Evolutionary conservation across 495 filamentous ascomycete genomes (phyloP).

Genomic region (Amorphotheca resinae): DNA sequence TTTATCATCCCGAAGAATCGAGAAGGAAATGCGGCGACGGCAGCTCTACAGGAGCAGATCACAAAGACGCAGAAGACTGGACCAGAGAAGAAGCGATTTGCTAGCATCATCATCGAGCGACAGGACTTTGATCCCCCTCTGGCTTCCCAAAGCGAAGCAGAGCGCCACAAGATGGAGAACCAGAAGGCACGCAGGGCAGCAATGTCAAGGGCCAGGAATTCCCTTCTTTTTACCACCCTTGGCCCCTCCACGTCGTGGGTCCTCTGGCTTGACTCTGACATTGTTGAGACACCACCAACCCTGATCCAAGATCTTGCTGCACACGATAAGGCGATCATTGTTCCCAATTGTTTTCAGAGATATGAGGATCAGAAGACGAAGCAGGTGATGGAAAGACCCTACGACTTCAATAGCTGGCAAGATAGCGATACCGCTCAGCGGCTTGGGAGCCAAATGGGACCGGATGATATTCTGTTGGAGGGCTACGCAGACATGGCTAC

Average conservation of each 20-base stretch:
- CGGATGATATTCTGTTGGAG: constrained; percentile 85
- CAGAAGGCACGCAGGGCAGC: constrained; percentile 78
- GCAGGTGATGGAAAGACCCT: constrained; percentile 61
- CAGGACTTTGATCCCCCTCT: constrained; percentile 89
- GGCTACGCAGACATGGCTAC: constrained; percentile 89
- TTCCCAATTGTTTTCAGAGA: constrained; percentile 91
- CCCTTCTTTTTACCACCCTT: constrained; percentile 90
- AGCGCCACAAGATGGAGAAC: constrained; percentile 78
- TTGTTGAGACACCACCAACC: constrained; percentile 73
- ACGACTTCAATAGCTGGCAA: constrained; percentile 96
- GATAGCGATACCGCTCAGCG: constrained; percentile 67
- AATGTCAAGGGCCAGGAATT: constrained; percentile 89
- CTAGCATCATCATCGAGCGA: constrained; percentile 80
- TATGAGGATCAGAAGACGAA: constrained; percentile 63
- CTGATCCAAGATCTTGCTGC: constrained; percentile 86
- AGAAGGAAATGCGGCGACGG: constrained; percentile 74
- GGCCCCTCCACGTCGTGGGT: constrained; percentile 94
- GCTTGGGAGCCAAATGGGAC: constrained; percentile 63
- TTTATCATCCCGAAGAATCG: constrained; percentile 90
- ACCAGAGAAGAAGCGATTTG: constrained; percentile 69
- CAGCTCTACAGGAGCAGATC: constrained; percentile 72
- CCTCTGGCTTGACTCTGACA: constrained; percentile 87
- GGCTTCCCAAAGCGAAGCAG: constrained; percentile 67
- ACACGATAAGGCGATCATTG: constrained; percentile 78
- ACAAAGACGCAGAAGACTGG: constrained; percentile 66